Evolutionary conservation across 106 monocot genomes (phyloP), one percentile per base, ranked within the genome.

Genomic region (Amphibolis antarctica): DNA sequence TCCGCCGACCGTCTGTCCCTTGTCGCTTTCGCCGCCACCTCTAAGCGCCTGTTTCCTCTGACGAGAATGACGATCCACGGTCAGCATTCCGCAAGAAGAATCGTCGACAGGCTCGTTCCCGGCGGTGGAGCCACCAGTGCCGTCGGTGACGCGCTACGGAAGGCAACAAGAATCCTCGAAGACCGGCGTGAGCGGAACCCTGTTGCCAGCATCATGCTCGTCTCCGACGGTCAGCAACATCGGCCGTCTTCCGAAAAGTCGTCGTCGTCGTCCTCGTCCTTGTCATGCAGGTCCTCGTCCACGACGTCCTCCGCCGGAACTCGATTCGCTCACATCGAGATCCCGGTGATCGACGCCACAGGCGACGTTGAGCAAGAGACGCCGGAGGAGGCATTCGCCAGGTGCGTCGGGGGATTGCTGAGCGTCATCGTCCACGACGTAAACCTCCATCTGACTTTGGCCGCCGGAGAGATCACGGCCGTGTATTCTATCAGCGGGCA

Each of bases 121-220:
- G 55, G 53, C 27, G 50, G 68, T 15, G 46, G 51, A n/a, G 17
- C 66, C n/a, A 69, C 63, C 68, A 62, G 76, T 4, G 75, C 75
- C 9, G 66, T 65, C 31, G 20, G 31, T 25, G 84, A 84, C 43
- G 90, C 87, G 1, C 78, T 98, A 18, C 46, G 75, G 46, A 98
- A 90, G 76, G 96, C 96, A 20, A 79, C 84, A 60, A 86, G 79
- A 72, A 80, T 98, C 11, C 76, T 98, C 0, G 96, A 84, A 30
- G 96, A 91, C 46, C 74, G 96, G 29, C 63, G 84, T 67, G 81
- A 90, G 29, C 78, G 86, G 44, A 98, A 98, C 64, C 84, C 98
- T 0, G 91, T 98, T 9, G 91, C 87, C 42, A 85, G 84, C 50
- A 76, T 98, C 63, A 75, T 98, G 84, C 91, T 98, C 29, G 77